Conservation (phyloP, 2,329 filamentous ascomycete species). For the Plenodomus tracheiphilus region DNA sequence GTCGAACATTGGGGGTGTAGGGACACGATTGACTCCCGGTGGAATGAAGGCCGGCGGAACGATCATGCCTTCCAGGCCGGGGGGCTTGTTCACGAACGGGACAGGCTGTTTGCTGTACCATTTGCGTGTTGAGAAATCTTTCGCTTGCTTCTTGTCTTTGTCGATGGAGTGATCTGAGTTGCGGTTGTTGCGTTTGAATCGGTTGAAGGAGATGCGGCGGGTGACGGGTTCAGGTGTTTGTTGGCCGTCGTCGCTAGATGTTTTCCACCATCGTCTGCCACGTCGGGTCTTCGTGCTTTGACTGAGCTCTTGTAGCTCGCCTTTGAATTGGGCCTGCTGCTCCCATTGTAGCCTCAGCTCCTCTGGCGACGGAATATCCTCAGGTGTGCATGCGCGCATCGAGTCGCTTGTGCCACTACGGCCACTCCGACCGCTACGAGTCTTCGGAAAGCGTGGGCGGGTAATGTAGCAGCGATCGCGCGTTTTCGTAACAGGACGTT, state of each 20-base stretch:
- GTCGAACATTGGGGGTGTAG: slow-evolving; percentile 32
- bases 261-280: slow-evolving; percentile 25
- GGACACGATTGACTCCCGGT: slow-evolving; percentile 28
- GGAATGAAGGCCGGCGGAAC: slow-evolving; percentile 30
- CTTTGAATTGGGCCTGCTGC: slow-evolving; percentile 10
- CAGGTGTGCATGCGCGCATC: slow-evolving; percentile 11
- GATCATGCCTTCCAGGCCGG: slow-evolving; percentile 19
- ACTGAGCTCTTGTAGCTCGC: slow-evolving; percentile 20
- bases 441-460: slow-evolving; percentile 9
- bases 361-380: slow-evolving; percentile 3
- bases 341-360: slow-evolving; percentile 8
- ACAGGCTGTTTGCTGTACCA: slow-evolving; percentile 8
- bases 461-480: slow-evolving; percentile 17
- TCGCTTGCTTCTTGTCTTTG: slow-evolving; percentile 1
- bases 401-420: slow-evolving; percentile 16
- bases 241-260: slow-evolving; percentile 15
- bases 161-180: slow-evolving; percentile 7
- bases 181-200: slow-evolving; percentile 23
- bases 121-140: background rate
- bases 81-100: background rate
- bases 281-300: slow-evolving; percentile 12
- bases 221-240: slow-evolving; percentile 5
- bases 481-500: slow-evolving; percentile 10
- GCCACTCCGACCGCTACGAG: slow-evolving; percentile 11
- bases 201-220: slow-evolving; percentile 16